Evolutionary conservation across 1,139 yeast species (phyloP).

Genomic region (Saccharomycopsis crataegensis): DNA sequence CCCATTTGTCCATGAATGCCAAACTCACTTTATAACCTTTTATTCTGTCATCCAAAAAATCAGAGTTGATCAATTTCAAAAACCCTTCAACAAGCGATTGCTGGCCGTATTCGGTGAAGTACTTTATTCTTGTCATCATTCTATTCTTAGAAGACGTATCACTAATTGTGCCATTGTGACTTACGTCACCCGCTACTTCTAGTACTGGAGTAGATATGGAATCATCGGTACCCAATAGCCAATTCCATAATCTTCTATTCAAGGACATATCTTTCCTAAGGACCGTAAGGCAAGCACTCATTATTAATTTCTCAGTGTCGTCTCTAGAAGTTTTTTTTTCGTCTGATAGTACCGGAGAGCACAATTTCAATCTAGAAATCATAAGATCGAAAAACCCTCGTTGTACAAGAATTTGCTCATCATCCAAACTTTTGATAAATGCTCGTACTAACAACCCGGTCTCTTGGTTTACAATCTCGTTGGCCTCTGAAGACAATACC

Average conservation of each 20-base stretch:
- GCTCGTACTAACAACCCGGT: slow-evolving; percentile 74
- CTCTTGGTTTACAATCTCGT: slow-evolving; percentile 60
- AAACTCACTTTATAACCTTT: slow-evolving; percentile 57
- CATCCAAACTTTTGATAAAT: slow-evolving; percentile 57
- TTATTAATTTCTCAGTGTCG: slow-evolving; percentile 53
- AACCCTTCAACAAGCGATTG: slow-evolving; percentile 46
- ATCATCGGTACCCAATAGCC: slow-evolving; percentile 69
- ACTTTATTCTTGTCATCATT: slow-evolving; percentile 35
- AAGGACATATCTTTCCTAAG: slow-evolving; percentile 86
- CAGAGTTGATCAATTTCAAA: slow-evolving; percentile 37
- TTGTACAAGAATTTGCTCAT: slow-evolving; percentile 63
- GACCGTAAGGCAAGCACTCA: slow-evolving; percentile 61
- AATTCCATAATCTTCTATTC: slow-evolving; percentile 86
- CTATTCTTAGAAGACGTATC: slow-evolving; percentile 11
- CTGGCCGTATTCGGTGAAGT: slow-evolving; percentile 53
- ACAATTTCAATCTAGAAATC: slow-evolving; percentile 57
- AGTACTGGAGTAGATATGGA: slow-evolving; percentile 10
- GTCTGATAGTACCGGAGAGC: slow-evolving; percentile 47
- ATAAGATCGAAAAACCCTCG: slow-evolving; percentile 86
- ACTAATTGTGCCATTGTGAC: not conserved
- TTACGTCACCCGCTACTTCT: not conserved
- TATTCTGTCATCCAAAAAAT: slow-evolving; percentile 25
- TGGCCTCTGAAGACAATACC: slow-evolving; percentile 46
- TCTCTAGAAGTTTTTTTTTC: slow-evolving; percentile 32
- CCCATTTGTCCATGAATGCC: slow-evolving; percentile 89